Conservation (phyloP, 495 filamentous ascomycete species). For the Sphaerosporella brunnea region DNA sequence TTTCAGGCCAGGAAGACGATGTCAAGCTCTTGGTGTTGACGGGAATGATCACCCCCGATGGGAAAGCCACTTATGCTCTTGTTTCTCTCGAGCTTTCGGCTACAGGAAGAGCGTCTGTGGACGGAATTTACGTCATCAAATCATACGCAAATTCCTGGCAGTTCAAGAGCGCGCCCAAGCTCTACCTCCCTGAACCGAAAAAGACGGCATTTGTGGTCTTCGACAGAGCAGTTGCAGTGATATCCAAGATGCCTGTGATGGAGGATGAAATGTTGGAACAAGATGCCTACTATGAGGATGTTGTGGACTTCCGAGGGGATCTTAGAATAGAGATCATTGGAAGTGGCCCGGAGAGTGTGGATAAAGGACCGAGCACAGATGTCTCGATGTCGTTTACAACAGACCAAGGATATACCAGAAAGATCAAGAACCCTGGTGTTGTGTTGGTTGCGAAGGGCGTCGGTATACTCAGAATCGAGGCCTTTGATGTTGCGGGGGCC, state of each 20-base stretch:
- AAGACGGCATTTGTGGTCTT: slow-evolving; percentile 72
- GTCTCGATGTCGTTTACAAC: slow-evolving; percentile 28
- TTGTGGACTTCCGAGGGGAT: slow-evolving; percentile 59
- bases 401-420: slow-evolving; percentile 26
- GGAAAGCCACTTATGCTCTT: slow-evolving; percentile 25
- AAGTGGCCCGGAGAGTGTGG: slow-evolving; percentile 38
- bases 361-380: slow-evolving; percentile 23
- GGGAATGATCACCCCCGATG: slow-evolving; percentile 10
- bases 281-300: slow-evolving; percentile 53
- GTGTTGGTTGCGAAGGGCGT: slow-evolving; percentile 61
- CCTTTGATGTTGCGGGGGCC: slow-evolving; percentile 31
- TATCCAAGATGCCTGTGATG: slow-evolving; percentile 37
- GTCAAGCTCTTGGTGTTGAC: slow-evolving; percentile 21
- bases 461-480: slow-evolving; percentile 60
- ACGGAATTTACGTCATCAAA: slow-evolving; percentile 42
- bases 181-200: slow-evolving; percentile 60
- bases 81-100: slow-evolving; percentile 24
- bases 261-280: slow-evolving; percentile 7
- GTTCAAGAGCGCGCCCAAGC: slow-evolving; percentile 37
- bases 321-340: slow-evolving; percentile 41
- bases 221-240: slow-evolving; percentile 52
- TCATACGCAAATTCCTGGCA: slow-evolving; percentile 36
- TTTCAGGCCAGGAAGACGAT: slow-evolving; percentile 1
- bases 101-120: slow-evolving; percentile 28
- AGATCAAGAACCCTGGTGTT: slow-evolving; percentile 43